Conservation (phyloP, 2,329 filamentous ascomycete genomes). For the Chaetomium sp. region DNA sequence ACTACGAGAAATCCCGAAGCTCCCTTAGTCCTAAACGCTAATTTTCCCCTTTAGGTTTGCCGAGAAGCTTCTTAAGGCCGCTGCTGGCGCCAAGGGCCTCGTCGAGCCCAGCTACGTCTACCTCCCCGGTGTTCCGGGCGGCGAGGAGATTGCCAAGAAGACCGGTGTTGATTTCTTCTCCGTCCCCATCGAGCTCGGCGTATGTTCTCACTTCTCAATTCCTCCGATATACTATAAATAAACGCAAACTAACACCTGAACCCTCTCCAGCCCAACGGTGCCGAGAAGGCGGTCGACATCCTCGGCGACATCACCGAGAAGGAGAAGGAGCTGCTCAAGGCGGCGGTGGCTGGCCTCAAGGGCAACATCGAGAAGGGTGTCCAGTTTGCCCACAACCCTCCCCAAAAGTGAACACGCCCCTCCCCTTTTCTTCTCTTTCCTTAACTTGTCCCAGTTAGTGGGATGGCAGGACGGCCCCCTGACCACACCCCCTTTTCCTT, state of each 20-base stretch:
- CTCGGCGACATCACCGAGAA: conserved; percentile 70
- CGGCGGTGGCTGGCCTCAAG: conserved; percentile 70
- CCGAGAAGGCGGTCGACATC: conserved; percentile 77
- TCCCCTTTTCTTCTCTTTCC: conserved; percentile 17
- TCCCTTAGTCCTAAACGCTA: conserved; percentile 14
- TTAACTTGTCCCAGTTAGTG: too few relatives aligned
- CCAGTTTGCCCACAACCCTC: conserved; percentile 79
- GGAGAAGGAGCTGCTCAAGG: conserved; percentile 82
- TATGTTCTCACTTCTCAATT: conserved; percentile 44
- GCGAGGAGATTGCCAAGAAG: conserved; percentile 76
- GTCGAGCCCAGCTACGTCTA: conserved; percentile 95
- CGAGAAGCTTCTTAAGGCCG: conserved; percentile 85
- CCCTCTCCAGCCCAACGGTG: conserved; percentile 62
- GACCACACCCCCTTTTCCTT: conserved; percentile 7
- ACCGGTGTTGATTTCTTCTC: conserved; percentile 92
- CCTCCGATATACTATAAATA: too few relatives aligned
- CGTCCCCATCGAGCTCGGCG: conserved; percentile 88
- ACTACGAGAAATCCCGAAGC: too few relatives aligned
- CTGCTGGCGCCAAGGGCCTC: conserved; percentile 84
- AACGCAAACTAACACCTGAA: too few relatives aligned
- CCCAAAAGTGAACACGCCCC: conserved; percentile 68
- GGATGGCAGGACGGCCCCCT: too few relatives aligned
- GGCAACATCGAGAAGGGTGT: conserved; percentile 93
- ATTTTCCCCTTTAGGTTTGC: conserved; percentile 60
- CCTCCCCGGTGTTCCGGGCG: conserved; percentile 81